Percentiles rank a stretch among this genome's conserved stretches.
phyloP scores from a whole-genome alignment of 768 basidiomycete species.

The Tricholoma furcatifolium region DNA sequence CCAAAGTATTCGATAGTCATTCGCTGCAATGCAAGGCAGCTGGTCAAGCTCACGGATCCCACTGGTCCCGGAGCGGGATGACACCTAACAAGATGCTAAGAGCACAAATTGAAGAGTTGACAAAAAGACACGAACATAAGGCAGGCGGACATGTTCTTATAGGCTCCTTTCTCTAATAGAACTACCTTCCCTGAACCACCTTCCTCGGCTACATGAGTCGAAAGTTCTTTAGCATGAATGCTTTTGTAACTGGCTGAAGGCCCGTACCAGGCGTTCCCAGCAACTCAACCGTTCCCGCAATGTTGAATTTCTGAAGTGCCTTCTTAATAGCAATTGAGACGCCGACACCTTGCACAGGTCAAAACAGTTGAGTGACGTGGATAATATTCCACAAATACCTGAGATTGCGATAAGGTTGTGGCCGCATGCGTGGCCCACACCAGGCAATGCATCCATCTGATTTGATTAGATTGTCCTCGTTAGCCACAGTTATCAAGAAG shows the following conservation, averaged over 20 bases:
- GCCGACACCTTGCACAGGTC: conserved; percentile 51
- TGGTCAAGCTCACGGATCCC: conserved; percentile 61
- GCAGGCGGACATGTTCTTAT: conserved; percentile 75
- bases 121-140: conserved; percentile 52
- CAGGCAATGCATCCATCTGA: conserved; percentile 62
- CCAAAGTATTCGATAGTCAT: conserved; percentile 67
- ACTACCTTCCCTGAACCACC: conserved; percentile 71
- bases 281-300: conserved; percentile 67
- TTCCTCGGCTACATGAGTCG: conserved; percentile 60
- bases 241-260: background rate
- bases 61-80: conserved; percentile 80
- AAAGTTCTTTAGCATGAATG: background rate
- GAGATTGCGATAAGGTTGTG: conserved; percentile 81
- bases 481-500: background rate
- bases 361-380: background rate
- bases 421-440: conserved; percentile 74
- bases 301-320: conserved; percentile 57
- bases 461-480: background rate
- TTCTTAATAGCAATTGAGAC: conserved; percentile 68
- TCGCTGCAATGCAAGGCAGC: conserved; percentile 61
- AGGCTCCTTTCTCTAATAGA: conserved; percentile 70
- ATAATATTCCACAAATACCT: conserved; percentile 20
- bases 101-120: background rate
- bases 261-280: conserved; percentile 74
- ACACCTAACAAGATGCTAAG: conserved; percentile 48